Evolutionary conservation across 306 rosid genomes (phyloP).

Genomic region (Acacia acuminata): DNA sequence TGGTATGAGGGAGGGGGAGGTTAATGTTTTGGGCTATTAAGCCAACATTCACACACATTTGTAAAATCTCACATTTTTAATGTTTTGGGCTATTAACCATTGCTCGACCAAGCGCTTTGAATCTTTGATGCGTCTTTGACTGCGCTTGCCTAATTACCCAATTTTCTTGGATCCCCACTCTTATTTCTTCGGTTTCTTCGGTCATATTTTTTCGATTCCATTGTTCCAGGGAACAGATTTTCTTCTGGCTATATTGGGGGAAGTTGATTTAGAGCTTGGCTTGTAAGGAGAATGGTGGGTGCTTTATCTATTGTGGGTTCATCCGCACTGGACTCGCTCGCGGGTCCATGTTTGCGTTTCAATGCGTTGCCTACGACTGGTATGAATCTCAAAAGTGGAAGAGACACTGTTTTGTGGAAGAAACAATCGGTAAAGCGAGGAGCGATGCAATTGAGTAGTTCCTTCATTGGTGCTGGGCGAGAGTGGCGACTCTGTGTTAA

Average conservation of each 20-base stretch:
- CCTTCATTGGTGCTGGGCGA: conserved; percentile 60
- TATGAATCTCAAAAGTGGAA: conserved; percentile 62
- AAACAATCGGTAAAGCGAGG: conserved; percentile 47
- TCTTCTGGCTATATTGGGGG: conserved; percentile 26
- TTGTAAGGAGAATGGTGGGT: conserved; percentile 71
- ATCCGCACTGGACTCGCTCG: conserved; percentile 79
- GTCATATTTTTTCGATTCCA: neutral
- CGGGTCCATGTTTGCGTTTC: conserved; percentile 77
- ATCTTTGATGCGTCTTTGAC: conserved; percentile 38
- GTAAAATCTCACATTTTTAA: no score
- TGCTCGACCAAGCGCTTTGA: conserved; percentile 21
- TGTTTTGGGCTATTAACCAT: neutral
- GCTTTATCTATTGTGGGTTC: conserved; percentile 74
- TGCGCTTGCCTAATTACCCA: conserved; percentile 28
- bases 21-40: no score
- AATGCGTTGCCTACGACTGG: conserved; percentile 69
- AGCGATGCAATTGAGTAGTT: conserved; percentile 57
- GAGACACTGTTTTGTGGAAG: conserved; percentile 53
- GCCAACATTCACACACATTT: no score
- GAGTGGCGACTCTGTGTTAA: conserved; percentile 59
- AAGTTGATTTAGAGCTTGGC: neutral
- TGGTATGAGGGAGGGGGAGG: no score
- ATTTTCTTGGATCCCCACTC: conserved; percentile 42
- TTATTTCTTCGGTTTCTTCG: conserved; percentile 13
- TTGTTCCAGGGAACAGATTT: neutral